A percentile compares a stretch with the other conserved stretches of the same genome.
Conservation (phyloP, 225 moss, liverwort and hornwort genomes). For the Polytrichum commune region DNA sequence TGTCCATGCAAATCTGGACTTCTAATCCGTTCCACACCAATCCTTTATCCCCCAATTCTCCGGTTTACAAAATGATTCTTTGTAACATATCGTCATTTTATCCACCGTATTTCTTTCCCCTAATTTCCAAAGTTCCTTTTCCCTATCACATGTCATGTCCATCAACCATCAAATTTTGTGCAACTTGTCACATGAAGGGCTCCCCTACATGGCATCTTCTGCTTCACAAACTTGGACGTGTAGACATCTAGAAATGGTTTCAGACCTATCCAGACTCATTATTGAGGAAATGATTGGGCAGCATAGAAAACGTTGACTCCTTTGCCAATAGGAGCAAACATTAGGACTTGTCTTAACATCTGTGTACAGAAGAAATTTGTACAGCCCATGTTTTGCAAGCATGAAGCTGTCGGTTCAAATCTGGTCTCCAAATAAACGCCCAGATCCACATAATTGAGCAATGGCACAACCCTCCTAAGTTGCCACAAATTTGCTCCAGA, state of each 20-base stretch:
- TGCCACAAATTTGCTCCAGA: too few species aligned
- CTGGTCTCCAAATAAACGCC: too few species aligned
- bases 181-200: neutral
- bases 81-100: neutral
- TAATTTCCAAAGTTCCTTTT: neutral
- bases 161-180: neutral
- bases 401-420: too few species aligned
- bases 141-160: neutral
- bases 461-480: too few species aligned
- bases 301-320: neutral
- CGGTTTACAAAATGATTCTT: neutral
- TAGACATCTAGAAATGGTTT: neutral
- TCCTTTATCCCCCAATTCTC: neutral
- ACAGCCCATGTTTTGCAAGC: too few species aligned
- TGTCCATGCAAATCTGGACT: neutral
- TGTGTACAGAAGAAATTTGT: neutral
- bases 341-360: neutral
- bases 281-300: neutral
- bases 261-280: neutral
- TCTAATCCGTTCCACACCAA: neutral
- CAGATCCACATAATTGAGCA: too few species aligned
- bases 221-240: neutral
- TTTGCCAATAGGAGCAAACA: neutral
- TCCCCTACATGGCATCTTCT: neutral
- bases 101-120: neutral